Percentiles rank a stretch among this genome's conserved stretches.
phyloP scores from a whole-genome alignment of 1,139 yeast genomes.

The Yamadazyma sp. region DNA sequence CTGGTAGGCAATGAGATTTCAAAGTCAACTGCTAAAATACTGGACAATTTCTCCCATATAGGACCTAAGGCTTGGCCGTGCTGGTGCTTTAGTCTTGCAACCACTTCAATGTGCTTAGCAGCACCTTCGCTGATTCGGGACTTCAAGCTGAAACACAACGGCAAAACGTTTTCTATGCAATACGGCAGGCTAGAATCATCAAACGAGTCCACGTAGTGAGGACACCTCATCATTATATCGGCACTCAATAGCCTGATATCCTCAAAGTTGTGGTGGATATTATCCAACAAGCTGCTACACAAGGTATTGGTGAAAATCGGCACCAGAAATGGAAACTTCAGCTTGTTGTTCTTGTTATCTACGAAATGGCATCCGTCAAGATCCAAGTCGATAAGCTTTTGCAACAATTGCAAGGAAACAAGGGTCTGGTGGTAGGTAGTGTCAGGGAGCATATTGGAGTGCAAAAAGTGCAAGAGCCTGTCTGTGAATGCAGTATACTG shows the following conservation, averaged over 20 bases:
- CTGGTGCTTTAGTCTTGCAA: constrained; percentile 26
- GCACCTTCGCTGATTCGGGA: constrained; percentile 85
- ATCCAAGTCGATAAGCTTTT: constrained; percentile 53
- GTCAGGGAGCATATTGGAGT: constrained; percentile 56
- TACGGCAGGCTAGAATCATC: neutral
- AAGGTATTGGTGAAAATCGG: constrained; percentile 22
- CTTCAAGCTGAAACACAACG: constrained; percentile 52
- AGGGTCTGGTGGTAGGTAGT: constrained; percentile 64
- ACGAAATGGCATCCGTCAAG: constrained; percentile 40
- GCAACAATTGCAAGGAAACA: constrained; percentile 51
- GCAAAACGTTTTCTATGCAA: constrained; percentile 21
- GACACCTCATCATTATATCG: constrained; percentile 31
- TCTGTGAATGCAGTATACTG: constrained; percentile 42
- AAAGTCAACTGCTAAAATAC: neutral
- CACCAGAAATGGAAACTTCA: constrained; percentile 20
- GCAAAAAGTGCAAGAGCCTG: constrained; percentile 42
- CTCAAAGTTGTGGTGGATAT: constrained; percentile 68
- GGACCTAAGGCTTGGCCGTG: neutral
- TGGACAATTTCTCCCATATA: neutral
- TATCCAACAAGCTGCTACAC: constrained; percentile 54
- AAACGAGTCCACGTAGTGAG: neutral
- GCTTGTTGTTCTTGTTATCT: constrained; percentile 7
- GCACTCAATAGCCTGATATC: constrained; percentile 64
- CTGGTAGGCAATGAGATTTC: neutral
- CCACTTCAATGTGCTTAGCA: constrained; percentile 60